Conservation (phyloP, 192 early-diverging fungal species). For the Coemansia sp. region DNA sequence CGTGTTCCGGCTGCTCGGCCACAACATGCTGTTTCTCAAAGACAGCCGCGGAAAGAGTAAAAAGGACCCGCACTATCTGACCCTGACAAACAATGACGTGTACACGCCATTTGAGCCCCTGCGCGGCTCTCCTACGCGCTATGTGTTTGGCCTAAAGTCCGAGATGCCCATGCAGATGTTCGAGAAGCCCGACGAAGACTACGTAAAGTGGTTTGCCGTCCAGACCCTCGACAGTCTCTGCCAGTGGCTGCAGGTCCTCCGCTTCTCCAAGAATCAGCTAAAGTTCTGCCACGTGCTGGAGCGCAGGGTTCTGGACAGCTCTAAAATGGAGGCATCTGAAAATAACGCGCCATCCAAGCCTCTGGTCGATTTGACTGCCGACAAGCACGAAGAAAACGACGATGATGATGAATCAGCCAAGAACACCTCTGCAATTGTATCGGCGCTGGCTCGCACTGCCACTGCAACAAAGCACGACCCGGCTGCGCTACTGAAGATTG, state of each 20-base stretch:
- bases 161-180: constrained; percentile 74
- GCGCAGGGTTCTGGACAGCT: constrained; percentile 32
- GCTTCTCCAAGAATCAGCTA: constrained; percentile 49
- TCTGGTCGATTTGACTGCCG: constrained; percentile 33
- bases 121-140: constrained; percentile 72
- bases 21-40: constrained; percentile 41
- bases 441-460: constrained; percentile 30
- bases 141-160: constrained; percentile 83
- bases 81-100: constrained; percentile 75
- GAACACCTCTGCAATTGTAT: constrained; percentile 24
- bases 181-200: constrained; percentile 82
- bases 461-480: constrained; percentile 37
- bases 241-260: constrained; percentile 44
- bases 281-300: constrained; percentile 48
- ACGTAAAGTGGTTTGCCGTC: constrained; percentile 59
- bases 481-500: constrained; percentile 25
- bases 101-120: constrained; percentile 72
- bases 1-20: constrained; percentile 60
- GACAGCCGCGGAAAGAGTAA: constrained; percentile 31
- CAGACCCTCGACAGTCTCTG: constrained; percentile 42
- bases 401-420: constrained; percentile 6
- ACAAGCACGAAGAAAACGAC: constrained; percentile 16
- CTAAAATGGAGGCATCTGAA: constrained; percentile 14
- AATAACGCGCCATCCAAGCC: constrained; percentile 28
- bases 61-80: constrained; percentile 44